Evolutionary conservation across 2,329 filamentous ascomycete species (phyloP), one percentile per base, ranked within the genome.

Genomic region (Hypoxylon sp.): DNA sequence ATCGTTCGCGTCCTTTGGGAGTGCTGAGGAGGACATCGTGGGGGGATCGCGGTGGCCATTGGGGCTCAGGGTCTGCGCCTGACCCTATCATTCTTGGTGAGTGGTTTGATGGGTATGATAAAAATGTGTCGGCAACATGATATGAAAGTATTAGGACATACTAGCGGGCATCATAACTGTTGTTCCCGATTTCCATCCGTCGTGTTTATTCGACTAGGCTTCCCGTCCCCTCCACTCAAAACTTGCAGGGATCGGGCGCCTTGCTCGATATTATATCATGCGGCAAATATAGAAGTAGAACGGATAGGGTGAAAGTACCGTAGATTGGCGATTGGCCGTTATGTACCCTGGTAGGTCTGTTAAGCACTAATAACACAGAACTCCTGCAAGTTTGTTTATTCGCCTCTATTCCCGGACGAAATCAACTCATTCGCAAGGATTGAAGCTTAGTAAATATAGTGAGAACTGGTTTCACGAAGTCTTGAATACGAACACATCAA

Each of bases 1-100:
- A 89, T 78, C 90, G 91, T 78, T 91, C 89, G 74, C 94, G 91
- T 58, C 94, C 95, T 72, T 91, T 89, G 0, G 95, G 95, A 3
- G 94, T 90, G 77, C 87, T 85, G 39, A 90, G 76, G 19, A 91
- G 83, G 56, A 83, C 89, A 76, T 91, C 89, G 78, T 87, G 87
- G 46, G 90, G 90, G 61, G 89, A 91, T 78, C 87, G 83, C 22
- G 90, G 90, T 17, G 90, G 90, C 90, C 90, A 92, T 79, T 90
- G 86, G 48, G 83, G 79, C 75, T 86, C 84, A 67, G 83, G 78
- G 74, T 81, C 78, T 71, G 79, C 74, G 70, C 65, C 73, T 39
- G 70, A 55, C 71, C 67, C 74, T 79, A 53, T 53, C 19, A 65
- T 70, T 33, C 52, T 26, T 46, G 39, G 65, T 73, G 51, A 75